Conservation (phyloP, 805 yeast species). For the Candida suzukii region DNA sequence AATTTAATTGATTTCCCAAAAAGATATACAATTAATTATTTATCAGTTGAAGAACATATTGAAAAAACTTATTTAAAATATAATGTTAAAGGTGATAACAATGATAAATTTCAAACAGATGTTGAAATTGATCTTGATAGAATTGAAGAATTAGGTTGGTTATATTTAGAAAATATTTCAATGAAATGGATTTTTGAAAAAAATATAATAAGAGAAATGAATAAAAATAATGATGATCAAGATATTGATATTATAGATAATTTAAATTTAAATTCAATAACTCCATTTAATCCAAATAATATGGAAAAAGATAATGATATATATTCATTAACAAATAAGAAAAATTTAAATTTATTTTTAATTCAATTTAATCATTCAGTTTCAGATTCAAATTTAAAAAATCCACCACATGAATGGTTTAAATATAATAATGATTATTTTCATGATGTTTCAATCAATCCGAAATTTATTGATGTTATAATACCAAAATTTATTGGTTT, state of each 20-base stretch:
- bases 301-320: not conserved
- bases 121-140: not conserved
- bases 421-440: not conserved
- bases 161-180: not conserved
- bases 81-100: no score
- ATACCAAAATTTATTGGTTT: conserved; percentile 20
- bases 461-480: not conserved
- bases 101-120: not conserved
- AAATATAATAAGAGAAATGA: not conserved
- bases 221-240: no score
- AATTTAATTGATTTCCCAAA: not conserved
- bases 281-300: not conserved
- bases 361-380: not conserved
- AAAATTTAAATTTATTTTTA: no score
- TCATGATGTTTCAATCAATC: not conserved
- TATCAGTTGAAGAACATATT: no score
- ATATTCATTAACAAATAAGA: not conserved
- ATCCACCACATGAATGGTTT: not conserved
- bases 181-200: not conserved
- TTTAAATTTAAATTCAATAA: not conserved
- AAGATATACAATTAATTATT: no score
- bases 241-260: not conserved
- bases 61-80: no score
- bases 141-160: not conserved
- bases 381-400: not conserved